Evolutionary conservation across 2,329 filamentous ascomycete species (phyloP), one percentile per base, ranked within the genome.

Genomic region (Bimuria novae-zelandiae): DNA sequence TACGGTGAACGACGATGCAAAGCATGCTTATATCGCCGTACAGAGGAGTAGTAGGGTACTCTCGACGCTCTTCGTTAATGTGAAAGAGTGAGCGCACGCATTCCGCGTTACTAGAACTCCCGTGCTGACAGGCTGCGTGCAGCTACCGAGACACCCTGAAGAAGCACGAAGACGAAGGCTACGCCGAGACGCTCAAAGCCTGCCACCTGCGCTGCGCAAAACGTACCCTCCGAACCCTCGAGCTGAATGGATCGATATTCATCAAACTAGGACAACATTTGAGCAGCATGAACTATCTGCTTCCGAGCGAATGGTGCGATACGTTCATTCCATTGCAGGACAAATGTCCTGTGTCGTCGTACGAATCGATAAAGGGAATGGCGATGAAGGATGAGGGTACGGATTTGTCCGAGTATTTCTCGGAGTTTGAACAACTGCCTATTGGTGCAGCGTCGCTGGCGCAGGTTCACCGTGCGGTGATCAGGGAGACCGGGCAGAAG

Each of bases 271-370:
- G 94, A 7, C 94, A 99, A 68, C 94, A 99, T 76, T 75, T 99
- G 75, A 96, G 91, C 73, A 93, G 91, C 59, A 90, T 97, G 89
- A 95, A 94, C 69, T 97, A 97, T 72, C 82, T 97, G 8, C 82
- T 97, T 8, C 93, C 93, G 1, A 76, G 83, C 44, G 93, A 97
- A 76, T 97, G 93, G 92, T 96, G 92, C 27, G 88, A 88, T 29
- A 97, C 94, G 0, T 99, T 99, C 71, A 89, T 99, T 61, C 94
- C 94, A 0, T 80, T 99, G 21, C 94, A 99, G 76, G 95, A 99
- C 77, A 89, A 89, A 75, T 99, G 94, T 69, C 94, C 94, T 0
- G 87, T 97, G 5, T 97, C 92, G 4, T 93, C 92, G 1, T 88
- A 89, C 67, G 87, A 90, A 61, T 94, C 90, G 23, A 89, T 99